Conservation (phyloP, 352 stramenopile genomes). For the Pelagophyceae sp. region DNA sequence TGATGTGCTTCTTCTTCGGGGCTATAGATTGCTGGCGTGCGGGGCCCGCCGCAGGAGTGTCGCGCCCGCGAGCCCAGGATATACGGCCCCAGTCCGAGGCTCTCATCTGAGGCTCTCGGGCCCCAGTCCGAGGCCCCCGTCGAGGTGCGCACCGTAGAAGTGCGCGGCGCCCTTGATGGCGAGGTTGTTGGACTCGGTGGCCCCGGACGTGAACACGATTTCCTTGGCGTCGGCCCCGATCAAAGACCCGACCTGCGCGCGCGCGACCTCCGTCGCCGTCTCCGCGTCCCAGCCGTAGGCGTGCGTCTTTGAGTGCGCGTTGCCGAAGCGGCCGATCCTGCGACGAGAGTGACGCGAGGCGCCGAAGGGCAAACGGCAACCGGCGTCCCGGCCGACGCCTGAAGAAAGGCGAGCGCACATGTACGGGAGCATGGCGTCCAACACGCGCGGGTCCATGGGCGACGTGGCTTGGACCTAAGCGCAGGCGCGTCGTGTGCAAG, state of each 20-base stretch:
- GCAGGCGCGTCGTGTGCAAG: no score
- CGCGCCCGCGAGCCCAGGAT: no score
- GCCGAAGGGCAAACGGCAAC: conserved; percentile 21
- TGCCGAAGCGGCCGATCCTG: conserved; percentile 83
- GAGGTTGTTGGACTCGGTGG: conserved; percentile 98
- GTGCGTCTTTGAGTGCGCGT: conserved; percentile 97
- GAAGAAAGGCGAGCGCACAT: no score
- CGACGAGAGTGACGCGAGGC: no score
- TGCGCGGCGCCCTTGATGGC: conserved; percentile 92
- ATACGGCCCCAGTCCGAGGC: no score
- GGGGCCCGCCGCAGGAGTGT: conserved; percentile 25
- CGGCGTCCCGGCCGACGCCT: conserved; percentile 49
- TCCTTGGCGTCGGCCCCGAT: conserved; percentile 92
- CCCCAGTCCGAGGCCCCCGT: no score
- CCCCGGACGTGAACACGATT: conserved; percentile 97
- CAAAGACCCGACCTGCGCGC: conserved; percentile 74
- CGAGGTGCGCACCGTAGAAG: conserved; percentile 75
- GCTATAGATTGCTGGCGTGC: no score
- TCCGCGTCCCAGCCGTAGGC: conserved; percentile 95
- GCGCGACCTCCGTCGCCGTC: conserved; percentile 79
- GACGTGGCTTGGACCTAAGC: conserved; percentile 96
- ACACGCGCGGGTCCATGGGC: conserved; percentile 91
- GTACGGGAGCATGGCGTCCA: conserved; percentile 96
- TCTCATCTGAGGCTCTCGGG: no score
- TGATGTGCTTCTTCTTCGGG: conserved; percentile 97